phyloP scores from a whole-genome alignment of 352 stramenopile genomes.

The Phytophthora crassamura region DNA sequence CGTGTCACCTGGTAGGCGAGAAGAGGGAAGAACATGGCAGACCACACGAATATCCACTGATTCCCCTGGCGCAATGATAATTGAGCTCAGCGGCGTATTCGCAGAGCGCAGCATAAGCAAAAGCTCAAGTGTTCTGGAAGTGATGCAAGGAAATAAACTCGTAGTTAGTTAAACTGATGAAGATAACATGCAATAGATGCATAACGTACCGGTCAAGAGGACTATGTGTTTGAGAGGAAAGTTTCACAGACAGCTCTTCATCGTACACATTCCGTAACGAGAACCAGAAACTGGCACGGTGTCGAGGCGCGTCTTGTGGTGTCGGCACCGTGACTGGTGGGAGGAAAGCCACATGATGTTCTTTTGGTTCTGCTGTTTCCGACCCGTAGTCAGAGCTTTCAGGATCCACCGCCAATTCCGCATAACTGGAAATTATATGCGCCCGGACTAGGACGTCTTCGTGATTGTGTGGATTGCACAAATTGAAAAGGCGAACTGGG shows the following conservation, averaged over 20 bases:
- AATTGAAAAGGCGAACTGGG: slow-evolving; percentile 68
- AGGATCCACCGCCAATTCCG: slow-evolving; percentile 78
- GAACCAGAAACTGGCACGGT: slow-evolving; percentile 85
- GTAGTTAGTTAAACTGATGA: slow-evolving; percentile 14
- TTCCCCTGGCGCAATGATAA: slow-evolving; percentile 78
- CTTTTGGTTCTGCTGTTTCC: slow-evolving; percentile 29
- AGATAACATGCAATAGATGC: not conserved
- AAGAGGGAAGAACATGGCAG: slow-evolving; percentile 72
- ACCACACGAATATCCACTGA: slow-evolving; percentile 87
- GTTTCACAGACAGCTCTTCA: slow-evolving; percentile 77
- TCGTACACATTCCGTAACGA: slow-evolving; percentile 88
- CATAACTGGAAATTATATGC: slow-evolving; percentile 88
- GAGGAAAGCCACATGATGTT: slow-evolving; percentile 70
- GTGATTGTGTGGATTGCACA: slow-evolving; percentile 86
- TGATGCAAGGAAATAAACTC: not conserved
- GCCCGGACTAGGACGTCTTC: slow-evolving; percentile 64
- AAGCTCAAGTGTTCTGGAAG: slow-evolving; percentile 71
- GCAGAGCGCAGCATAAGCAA: slow-evolving; percentile 81
- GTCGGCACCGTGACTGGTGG: slow-evolving; percentile 78
- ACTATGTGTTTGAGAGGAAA: slow-evolving; percentile 54
- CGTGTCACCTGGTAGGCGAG: slow-evolving; percentile 58
- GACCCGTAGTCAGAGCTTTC: slow-evolving; percentile 63
- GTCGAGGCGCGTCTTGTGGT: slow-evolving; percentile 49
- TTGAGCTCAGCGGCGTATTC: slow-evolving; percentile 73
- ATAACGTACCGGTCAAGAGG: slow-evolving; percentile 54